A percentile compares a stretch with the other conserved stretches of the same genome.
phyloP scores from a whole-genome alignment of 805 yeast genomes.

The Wickerhamomyces alni region DNA sequence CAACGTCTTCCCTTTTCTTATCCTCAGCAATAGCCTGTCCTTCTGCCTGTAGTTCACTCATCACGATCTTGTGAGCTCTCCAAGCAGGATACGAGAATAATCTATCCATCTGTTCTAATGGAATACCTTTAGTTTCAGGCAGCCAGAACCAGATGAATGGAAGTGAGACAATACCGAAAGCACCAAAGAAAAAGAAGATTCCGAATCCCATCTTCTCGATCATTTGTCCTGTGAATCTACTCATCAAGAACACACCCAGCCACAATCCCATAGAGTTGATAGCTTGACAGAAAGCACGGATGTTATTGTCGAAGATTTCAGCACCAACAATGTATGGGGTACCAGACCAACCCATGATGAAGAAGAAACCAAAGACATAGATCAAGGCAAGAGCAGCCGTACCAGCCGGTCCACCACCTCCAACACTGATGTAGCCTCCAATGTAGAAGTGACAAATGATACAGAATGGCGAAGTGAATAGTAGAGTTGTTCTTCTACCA shows the following conservation, averaged over 20 bases:
- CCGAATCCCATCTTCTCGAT: constrained; percentile 37
- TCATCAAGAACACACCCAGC: constrained; percentile 46
- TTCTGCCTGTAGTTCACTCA: neutral
- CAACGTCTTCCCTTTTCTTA: neutral
- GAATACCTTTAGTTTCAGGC: constrained; percentile 42
- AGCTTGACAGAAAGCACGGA: constrained; percentile 38
- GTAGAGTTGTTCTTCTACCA: constrained; percentile 38
- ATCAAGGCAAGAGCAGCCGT: constrained; percentile 29
- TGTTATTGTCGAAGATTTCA: constrained; percentile 38
- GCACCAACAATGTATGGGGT: constrained; percentile 41
- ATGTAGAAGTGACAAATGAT: constrained; percentile 37
- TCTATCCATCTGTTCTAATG: constrained; percentile 39
- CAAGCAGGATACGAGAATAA: constrained; percentile 17
- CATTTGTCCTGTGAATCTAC: constrained; percentile 40
- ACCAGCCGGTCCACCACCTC: constrained; percentile 36
- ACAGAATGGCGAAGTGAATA: constrained; percentile 32
- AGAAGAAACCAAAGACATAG: constrained; percentile 38
- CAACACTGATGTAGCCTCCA: constrained; percentile 35
- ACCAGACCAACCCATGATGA: constrained; percentile 42
- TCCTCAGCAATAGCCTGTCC: neutral
- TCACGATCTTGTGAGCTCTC: constrained; percentile 12
- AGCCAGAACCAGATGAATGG: constrained; percentile 36
- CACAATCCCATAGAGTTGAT: constrained; percentile 41
- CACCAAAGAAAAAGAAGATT: constrained; percentile 33
- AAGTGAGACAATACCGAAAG: constrained; percentile 20